Evolutionary conservation across 208 protist genomes (phyloP), one percentile per base, ranked within the genome.

Genomic region (Wallacemonas sp.): DNA sequence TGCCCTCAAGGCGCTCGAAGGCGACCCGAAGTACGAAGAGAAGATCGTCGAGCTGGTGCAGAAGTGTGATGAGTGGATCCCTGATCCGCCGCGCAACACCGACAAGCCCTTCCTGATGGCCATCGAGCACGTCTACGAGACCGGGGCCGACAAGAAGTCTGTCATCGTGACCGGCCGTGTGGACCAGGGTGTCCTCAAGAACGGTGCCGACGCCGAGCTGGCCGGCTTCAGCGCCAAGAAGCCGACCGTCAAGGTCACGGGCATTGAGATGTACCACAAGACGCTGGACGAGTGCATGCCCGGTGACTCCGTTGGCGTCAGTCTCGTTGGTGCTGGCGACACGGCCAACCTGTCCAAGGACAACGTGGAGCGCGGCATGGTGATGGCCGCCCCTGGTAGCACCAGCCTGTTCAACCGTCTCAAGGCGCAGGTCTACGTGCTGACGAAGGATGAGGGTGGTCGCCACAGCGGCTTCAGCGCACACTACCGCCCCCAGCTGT

Each of bases 371-470:
- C 91, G 97, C 45, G 98, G 98, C 19, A 94, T 96, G 92, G 96
- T 99, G 29, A 68, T 99, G 54, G 87, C 85, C 50, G 91, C 96
- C 17, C 89, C 95, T 5, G 97, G 97, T 62, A 93, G 95, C 45
- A 83, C 97, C 30, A 95, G 90, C 65, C 71, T 98, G 12, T 87
- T 92, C 84, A 98, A 92, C 64, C 93, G 97, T 68, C 88, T 99
- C 63, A 80, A 94, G 63, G 97, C 97, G 42, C 88, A 99, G 86
- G 85, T 99, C 17, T 99, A 99, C 81, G 90, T 99, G 22, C 88
- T 99, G 37, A 99, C 94, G 37, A 98, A 98, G 79, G 98, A 99
- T 27, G 98, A 99, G 81, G 98, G 98, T 58, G 98, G 98, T 29
- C 93, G 98, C 63, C 98, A 99, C 91, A 99, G 97, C 13, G 96